A percentile compares a stretch with the other conserved stretches of the same genome.
These are phyloP conservation scores for Hygrophorus russula DNA, from an alignment of 768 basidiomycete species.

Conservation along the genomic window DNA sequence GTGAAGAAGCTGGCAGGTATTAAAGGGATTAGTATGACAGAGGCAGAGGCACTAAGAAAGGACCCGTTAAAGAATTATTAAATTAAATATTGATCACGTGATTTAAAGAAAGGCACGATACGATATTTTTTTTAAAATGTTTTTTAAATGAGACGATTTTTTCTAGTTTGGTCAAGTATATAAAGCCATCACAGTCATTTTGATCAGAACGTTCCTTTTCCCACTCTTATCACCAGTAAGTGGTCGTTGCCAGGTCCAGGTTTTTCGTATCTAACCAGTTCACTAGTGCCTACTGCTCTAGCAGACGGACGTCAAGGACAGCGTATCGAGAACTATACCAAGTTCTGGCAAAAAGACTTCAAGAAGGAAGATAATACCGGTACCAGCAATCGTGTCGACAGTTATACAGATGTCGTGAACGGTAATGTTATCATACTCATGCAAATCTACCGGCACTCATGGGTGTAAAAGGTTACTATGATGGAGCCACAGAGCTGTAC, in stretches of 20 bases:
- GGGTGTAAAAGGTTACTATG: constrained; percentile 69
- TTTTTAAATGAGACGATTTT: too few relatives aligned
- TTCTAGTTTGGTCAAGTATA: too few relatives aligned
- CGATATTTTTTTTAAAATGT: too few relatives aligned
- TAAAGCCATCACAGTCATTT: too few relatives aligned
- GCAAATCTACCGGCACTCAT: not conserved
- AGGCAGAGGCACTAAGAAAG: constrained; percentile 69
- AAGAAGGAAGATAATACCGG: constrained; percentile 42
- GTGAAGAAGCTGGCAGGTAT: constrained; percentile 38
- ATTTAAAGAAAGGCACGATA: too few relatives aligned
- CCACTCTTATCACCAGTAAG: too few relatives aligned
- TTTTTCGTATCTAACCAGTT: too few relatives aligned
- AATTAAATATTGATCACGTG: constrained; percentile 2
- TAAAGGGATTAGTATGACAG: constrained; percentile 36
- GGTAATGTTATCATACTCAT: constrained; percentile 42
- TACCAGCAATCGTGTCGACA: constrained; percentile 46
- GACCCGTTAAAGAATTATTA: constrained; percentile 75
- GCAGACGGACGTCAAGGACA: constrained; percentile 48
- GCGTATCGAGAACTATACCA: constrained; percentile 78
- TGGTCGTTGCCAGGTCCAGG: too few relatives aligned
- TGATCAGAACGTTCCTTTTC: too few relatives aligned
- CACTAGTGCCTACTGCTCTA: not conserved
- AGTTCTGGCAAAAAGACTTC: constrained; percentile 75
- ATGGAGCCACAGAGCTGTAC: constrained; percentile 91
- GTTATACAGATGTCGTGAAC: constrained; percentile 91